These are phyloP conservation scores for Globisporangium cylindrosporum DNA, from an alignment of 352 stramenopile species.

Conservation along the genomic window DNA sequence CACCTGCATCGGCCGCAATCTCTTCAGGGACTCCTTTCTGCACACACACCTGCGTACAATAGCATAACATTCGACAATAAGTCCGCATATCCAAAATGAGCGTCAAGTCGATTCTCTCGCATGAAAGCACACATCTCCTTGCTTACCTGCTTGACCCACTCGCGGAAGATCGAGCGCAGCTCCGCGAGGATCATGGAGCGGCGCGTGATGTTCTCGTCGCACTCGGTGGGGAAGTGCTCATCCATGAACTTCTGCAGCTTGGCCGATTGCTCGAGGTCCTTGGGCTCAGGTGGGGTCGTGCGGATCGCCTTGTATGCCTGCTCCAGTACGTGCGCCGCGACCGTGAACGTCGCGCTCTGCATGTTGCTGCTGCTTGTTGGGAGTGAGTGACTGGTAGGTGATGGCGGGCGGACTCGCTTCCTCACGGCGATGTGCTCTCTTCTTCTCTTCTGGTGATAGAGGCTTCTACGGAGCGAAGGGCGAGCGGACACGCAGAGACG, in stretches of 20 bases:
- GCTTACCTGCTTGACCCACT: conserved; percentile 74
- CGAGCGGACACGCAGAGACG: neutral
- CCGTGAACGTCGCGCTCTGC: conserved; percentile 67
- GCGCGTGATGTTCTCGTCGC: conserved; percentile 76
- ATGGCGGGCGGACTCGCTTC: neutral
- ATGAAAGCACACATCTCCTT: neutral
- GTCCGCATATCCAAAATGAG: conserved; percentile 6
- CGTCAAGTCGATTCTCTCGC: neutral
- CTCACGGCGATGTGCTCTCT: neutral
- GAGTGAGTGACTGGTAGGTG: neutral
- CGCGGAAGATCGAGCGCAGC: conserved; percentile 77
- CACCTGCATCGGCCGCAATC: conserved; percentile 79
- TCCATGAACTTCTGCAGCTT: conserved; percentile 86
- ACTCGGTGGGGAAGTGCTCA: conserved; percentile 72
- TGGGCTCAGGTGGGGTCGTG: conserved; percentile 76
- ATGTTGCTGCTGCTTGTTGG: conserved; percentile 22
- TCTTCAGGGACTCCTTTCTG: conserved; percentile 83
- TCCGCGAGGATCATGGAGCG: conserved; percentile 85
- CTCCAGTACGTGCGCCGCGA: conserved; percentile 74
- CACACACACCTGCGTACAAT: conserved; percentile 52
- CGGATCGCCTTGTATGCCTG: conserved; percentile 90
- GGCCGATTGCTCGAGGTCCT: conserved; percentile 78
- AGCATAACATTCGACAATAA: neutral
- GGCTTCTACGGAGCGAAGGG: neutral
- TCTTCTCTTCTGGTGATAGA: neutral